A percentile compares a stretch with the other conserved stretches of the same genome.
phyloP scores from a whole-genome alignment of 2,329 filamentous ascomycete species.

The Hymenoscyphus repandus region DNA sequence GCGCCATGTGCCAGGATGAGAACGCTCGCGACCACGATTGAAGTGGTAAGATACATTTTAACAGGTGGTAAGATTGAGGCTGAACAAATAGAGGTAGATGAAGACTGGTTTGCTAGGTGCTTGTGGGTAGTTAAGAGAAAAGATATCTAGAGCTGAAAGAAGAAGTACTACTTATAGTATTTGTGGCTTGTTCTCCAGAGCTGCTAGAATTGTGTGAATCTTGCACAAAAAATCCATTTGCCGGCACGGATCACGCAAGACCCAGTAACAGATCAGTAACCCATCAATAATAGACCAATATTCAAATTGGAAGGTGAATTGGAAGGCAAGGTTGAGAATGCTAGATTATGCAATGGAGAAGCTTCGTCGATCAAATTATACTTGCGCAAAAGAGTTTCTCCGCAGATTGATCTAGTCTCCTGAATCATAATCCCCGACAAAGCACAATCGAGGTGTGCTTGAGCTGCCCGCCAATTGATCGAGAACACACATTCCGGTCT shows the following conservation, averaged over 20 bases:
- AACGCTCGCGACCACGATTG: conserved; percentile 10
- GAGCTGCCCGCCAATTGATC: too few species aligned
- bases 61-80: conserved; percentile 3
- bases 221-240: not conserved
- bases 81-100: not conserved
- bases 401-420: not conserved
- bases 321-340: not conserved
- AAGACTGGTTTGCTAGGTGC: not conserved
- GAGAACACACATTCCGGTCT: too few species aligned
- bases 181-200: not conserved
- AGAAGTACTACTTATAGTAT: not conserved
- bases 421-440: not conserved
- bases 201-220: not conserved
- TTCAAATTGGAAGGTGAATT: conserved; percentile 4
- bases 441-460: too few species aligned
- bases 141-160: not conserved
- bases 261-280: not conserved
- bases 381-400: not conserved
- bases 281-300: not conserved
- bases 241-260: not conserved
- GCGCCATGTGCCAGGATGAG: conserved; percentile 15
- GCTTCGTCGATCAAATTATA: not conserved
- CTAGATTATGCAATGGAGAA: conserved; percentile 2
- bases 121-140: not conserved
- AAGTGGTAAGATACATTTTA: conserved; percentile 25